Evolutionary conservation across 1,139 yeast genomes (phyloP), one percentile per base, ranked within the genome.

Genomic region (Yamadazyma triangularis): DNA sequence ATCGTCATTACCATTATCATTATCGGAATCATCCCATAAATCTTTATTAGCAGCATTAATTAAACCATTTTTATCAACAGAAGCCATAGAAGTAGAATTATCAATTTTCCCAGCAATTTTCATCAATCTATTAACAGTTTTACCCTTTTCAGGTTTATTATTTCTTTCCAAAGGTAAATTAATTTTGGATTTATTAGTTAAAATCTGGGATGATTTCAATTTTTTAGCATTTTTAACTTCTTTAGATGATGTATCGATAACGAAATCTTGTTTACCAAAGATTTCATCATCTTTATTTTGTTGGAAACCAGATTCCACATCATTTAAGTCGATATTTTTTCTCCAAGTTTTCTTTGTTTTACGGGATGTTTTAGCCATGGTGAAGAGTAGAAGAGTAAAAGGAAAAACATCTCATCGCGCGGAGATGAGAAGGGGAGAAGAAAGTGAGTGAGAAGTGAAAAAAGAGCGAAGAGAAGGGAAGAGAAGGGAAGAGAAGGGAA

Each of bases 341-440:
- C 96, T 80, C 98, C 98, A 91, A 5, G 97, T 84, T 53, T 73
- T 80, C 69, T 85, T 89, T 32, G 96, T 95, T 65, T 91, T 91
- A 49, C 97, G 74, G 5, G 96, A 85, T 6, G 44, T 31, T 29
- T 40, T 36, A 22, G 29, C 37, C 37, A 34, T 34, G 2, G 2
- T 15, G 14, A 13, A 15, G 34, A 34, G 38, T 35, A 28, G 29
- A 19, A 35, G 31, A 25, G 31, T 28, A 31, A 32, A 25, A 31
- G 18, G 9, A 9, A 18, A 18, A 9, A 18, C n/a, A n/a, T n/a
- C n/a, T n/a, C n/a, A n/a, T n/a, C n/a, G n/a, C n/a, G 34, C 36
- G 38, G 37, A 28, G 29, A 19, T 37, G 31, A 25, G 31, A 30
- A 31, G 34, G 23, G 33, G 18, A 18, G 20, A 18, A 18, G 20